These are phyloP conservation scores for Epichloe festucae DNA, from an alignment of 2,329 filamentous ascomycete species.

Conservation along the genomic window DNA sequence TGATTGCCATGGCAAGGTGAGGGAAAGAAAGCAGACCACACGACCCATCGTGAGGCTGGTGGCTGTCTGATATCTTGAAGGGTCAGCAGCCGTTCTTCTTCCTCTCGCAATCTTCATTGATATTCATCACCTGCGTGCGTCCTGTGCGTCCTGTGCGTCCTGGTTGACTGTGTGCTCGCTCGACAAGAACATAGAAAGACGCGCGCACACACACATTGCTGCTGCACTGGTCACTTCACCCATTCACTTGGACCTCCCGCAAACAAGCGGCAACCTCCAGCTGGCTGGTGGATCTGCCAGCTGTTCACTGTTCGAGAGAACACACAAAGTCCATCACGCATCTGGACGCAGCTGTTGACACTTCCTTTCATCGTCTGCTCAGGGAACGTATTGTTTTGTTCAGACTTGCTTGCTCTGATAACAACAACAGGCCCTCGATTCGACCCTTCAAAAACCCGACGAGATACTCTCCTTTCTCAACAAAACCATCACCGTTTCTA, in stretches of 20 bases:
- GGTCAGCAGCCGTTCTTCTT: neutral
- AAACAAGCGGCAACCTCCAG: neutral
- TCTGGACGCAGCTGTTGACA: conserved; percentile 1
- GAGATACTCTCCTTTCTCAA: neutral
- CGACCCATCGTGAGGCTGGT: neutral
- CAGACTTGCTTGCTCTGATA: neutral
- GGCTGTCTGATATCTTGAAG: neutral
- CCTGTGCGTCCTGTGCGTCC: neutral
- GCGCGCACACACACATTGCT: neutral
- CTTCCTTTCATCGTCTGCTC: neutral
- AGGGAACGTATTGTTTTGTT: neutral
- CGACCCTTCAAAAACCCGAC: neutral
- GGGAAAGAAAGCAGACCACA: neutral
- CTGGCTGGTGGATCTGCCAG: conserved; percentile 6
- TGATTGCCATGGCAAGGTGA: neutral
- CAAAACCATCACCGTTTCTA: neutral
- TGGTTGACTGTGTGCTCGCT: neutral
- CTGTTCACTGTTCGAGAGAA: neutral
- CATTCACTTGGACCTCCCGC: neutral
- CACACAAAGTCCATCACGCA: neutral
- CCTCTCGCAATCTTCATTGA: neutral
- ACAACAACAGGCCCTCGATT: neutral
- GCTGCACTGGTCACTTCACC: neutral
- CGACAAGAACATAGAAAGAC: neutral
- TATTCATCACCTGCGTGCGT: neutral